Base-by-base conservation (phyloP, 805 yeast genomes). In the Kuraishia borneana region DNA sequence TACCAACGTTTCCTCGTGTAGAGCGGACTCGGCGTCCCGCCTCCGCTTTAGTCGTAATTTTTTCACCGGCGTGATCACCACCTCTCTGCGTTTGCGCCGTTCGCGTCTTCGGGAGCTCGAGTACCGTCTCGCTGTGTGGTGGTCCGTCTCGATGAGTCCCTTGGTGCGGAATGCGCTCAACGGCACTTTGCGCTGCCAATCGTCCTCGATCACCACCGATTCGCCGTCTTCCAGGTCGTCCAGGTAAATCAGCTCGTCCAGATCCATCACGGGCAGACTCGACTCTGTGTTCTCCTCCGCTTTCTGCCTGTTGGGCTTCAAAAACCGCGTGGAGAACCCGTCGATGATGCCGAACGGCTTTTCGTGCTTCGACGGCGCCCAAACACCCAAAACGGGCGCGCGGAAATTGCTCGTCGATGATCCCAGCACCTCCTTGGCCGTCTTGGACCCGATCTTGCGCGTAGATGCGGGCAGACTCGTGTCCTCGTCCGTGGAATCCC, bases 401-500 rank as follows among this genome's bases (percentile, higher is more conserved):
- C 94, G 63, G 41, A 85, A 75, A 35, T 88, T 85, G 18, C 83
- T 81, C 5, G 81, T 76, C 33, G 87, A 80, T 1, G 94, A 79
- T 4, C 94, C 79, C n/a, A 89, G 70, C 5, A 89, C 84, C 54
- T 89, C 97, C 42, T 89, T 87, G n/a, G 78, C 80, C n/a, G 84
- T 79, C 44, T 84, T 82, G 8, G 82, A 70, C 2, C 94, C 94
- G 26, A 73, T 68, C 37, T 66, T 73, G 30, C 69, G 61, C 13
- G 73, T 63, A 3, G 81, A 63, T 3, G 76, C 76, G 4, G 96
- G 96, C 30, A 89, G 57, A 13, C 78, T 68, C n/a, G 73, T 69
- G 50, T 89, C 97, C 41, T 85, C 96, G 54, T 89, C 98, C 5
- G 98, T 92, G 12, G 94, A 83, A 46, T 88, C 96, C 29, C 92